phyloP scores from a whole-genome alignment of 495 filamentous ascomycete genomes.

The Aspergillus haitiensis region DNA sequence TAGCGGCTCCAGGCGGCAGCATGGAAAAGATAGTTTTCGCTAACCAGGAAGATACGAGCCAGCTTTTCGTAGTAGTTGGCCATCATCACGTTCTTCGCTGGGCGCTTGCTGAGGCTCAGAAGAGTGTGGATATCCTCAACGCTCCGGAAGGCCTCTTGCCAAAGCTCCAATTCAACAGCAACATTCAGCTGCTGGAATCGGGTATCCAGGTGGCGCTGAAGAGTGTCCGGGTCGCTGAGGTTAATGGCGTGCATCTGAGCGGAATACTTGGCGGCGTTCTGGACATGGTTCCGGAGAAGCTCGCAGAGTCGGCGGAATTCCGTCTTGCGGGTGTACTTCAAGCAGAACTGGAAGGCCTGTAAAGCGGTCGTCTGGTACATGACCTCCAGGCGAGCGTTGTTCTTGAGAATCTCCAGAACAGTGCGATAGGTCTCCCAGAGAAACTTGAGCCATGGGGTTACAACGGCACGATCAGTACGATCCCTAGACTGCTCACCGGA shows the following conservation, averaged over 20 bases:
- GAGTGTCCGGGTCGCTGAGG: constrained; percentile 92
- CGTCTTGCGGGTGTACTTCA: constrained; percentile 97
- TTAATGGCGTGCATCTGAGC: constrained; percentile 99
- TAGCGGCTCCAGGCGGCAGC: constrained; percentile 95
- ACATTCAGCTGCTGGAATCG: constrained; percentile 98
- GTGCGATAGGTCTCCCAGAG: constrained; percentile 99
- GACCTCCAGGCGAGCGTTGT: constrained; percentile 95
- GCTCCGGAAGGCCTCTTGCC: constrained; percentile 99
- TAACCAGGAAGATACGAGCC: constrained; percentile 95
- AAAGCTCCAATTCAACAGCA: constrained; percentile 94
- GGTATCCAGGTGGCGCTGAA: constrained; percentile 95
- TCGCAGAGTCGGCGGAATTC: constrained; percentile 98
- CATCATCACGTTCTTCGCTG: constrained; percentile 99
- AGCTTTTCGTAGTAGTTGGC: constrained; percentile 99
- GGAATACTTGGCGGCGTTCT: constrained; percentile 98
- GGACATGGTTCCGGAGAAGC: constrained; percentile 95
- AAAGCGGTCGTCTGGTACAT: constrained; percentile 98
- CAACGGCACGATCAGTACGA: constrained; percentile 94
- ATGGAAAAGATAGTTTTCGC: constrained; percentile 99
- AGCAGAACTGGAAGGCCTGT: constrained; percentile 97
- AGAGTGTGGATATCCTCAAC: constrained; percentile 99
- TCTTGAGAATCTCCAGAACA: constrained; percentile 95
- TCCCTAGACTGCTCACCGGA: constrained; percentile 97
- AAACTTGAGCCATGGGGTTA: constrained; percentile 99
- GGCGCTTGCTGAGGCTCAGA: constrained; percentile 96